Percentiles rank a stretch among this genome's conserved stretches.
phyloP scores from a whole-genome alignment of 345 rosid genomes.

The Cardiospermum halicacabum region DNA sequence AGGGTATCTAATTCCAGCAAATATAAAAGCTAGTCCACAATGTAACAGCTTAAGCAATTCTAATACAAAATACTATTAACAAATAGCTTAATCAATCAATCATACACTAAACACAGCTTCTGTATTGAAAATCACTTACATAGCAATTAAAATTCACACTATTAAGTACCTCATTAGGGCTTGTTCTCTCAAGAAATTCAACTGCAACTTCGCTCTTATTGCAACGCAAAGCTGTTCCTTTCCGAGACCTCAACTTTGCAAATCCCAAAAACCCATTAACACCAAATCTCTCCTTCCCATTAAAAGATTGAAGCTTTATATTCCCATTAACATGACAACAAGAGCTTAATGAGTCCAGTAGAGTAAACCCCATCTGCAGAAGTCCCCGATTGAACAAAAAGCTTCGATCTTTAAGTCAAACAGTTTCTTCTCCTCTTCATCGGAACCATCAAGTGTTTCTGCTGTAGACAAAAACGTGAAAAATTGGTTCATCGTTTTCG shows the following conservation, averaged over 20 bases:
- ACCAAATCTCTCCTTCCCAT: constrained; percentile 20
- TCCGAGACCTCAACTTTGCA: constrained; percentile 16
- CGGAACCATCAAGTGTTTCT: neutral
- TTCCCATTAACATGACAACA: constrained; percentile 20
- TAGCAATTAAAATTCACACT: neutral
- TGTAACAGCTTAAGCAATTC: neutral
- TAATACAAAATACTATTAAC: neutral
- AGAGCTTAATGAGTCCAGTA: constrained; percentile 29
- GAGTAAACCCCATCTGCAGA: constrained; percentile 40
- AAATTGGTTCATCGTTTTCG: neutral
- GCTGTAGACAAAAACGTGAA: neutral
- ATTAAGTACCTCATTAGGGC: constrained; percentile 56
- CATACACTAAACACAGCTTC: neutral
- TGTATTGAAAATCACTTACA: neutral
- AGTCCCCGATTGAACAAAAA: constrained; percentile 1
- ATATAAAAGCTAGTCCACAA: neutral
- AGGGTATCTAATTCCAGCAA: neutral
- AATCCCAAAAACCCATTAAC: constrained; percentile 13
- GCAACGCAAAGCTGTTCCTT: constrained; percentile 28
- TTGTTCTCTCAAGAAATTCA: constrained; percentile 61
- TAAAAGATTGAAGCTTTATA: constrained; percentile 27
- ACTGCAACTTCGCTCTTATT: constrained; percentile 31
- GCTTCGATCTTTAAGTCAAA: neutral
- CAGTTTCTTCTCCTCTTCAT: neutral
- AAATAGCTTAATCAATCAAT: neutral